These are phyloP conservation scores for Irpex lacteus DNA, from an alignment of 1,284 basidiomycete species.

Conservation along the genomic window DNA sequence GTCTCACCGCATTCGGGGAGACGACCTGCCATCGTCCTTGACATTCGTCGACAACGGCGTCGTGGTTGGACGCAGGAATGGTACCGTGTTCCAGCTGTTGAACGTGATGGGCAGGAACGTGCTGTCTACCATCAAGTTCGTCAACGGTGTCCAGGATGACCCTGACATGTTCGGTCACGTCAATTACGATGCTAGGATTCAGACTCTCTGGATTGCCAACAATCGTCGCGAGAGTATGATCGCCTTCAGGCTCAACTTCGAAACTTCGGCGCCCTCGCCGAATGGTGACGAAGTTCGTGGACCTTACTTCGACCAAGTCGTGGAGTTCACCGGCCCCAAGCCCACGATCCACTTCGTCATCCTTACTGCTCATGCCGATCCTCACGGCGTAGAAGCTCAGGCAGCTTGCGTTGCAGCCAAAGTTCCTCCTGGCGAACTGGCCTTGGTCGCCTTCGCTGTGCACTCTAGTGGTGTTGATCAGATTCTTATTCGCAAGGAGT, in stretches of 20 bases:
- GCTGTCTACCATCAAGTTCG: constrained; percentile 75
- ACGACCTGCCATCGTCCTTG: constrained; percentile 74
- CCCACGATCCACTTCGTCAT: constrained; percentile 84
- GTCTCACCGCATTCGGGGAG: constrained; percentile 69
- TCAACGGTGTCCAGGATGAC: constrained; percentile 65
- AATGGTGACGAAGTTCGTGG: constrained; percentile 55
- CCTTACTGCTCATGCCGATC: constrained; percentile 75
- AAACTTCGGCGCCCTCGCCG: constrained; percentile 48
- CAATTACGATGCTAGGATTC: constrained; percentile 76
- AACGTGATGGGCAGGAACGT: constrained; percentile 66
- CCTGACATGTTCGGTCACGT: constrained; percentile 82
- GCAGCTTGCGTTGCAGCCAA: constrained; percentile 80
- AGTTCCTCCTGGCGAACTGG: constrained; percentile 68
- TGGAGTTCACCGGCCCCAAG: constrained; percentile 80
- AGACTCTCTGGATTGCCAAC: constrained; percentile 82
- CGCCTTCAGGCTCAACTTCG: constrained; percentile 70
- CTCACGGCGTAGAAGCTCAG: constrained; percentile 73
- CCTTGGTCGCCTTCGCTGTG: constrained; percentile 79
- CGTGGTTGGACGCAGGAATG: constrained; percentile 75
- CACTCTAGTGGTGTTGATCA: constrained; percentile 82
- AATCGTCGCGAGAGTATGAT: constrained; percentile 79
- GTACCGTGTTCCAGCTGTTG: constrained; percentile 76
- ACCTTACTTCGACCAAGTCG: constrained; percentile 71
- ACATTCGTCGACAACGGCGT: constrained; percentile 79
- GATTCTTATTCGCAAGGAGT: constrained; percentile 77